phyloP scores from a whole-genome alignment of 257 asterid species.

The Nicotiana obtusifolia region DNA sequence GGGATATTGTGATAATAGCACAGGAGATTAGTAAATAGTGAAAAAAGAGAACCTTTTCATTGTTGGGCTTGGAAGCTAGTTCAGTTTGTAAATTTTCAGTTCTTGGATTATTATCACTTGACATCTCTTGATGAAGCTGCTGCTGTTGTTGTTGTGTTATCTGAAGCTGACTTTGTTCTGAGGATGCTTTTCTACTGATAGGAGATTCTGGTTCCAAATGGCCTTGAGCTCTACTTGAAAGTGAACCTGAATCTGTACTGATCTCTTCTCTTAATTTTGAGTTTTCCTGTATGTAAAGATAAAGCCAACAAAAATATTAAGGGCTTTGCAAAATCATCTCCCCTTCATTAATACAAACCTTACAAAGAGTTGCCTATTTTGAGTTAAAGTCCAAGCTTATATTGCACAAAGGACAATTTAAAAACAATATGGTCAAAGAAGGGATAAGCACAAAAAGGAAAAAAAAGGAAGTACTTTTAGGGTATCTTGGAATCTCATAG shows the following conservation, averaged over 20 bases:
- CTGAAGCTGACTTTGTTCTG: constrained; percentile 32
- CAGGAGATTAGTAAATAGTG: neutral
- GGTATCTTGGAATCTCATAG: constrained; percentile 74
- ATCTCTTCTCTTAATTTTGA: constrained; percentile 61
- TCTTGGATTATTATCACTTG: constrained; percentile 33
- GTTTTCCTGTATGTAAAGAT: constrained; percentile 29
- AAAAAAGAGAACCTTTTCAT: constrained; percentile 50
- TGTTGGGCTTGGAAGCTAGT: constrained; percentile 33
- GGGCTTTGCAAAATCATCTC: neutral
- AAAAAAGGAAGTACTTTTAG: constrained; percentile 27
- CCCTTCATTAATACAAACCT: neutral
- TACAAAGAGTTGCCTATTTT: constrained; percentile 1
- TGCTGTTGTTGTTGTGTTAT: constrained; percentile 18
- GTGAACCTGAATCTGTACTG: constrained; percentile 69
- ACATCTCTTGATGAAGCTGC: constrained; percentile 16
- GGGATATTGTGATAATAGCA: constrained; percentile 23
- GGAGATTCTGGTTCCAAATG: constrained; percentile 69
- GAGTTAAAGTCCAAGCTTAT: constrained; percentile 6
- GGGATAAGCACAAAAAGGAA: constrained; percentile 7
- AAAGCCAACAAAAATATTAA: constrained; percentile 26
- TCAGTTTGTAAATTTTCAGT: constrained; percentile 29
- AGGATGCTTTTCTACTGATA: constrained; percentile 37
- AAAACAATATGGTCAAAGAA: constrained; percentile 6
- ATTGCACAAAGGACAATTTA: constrained; percentile 7
- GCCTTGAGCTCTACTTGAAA: constrained; percentile 38